Evolutionary conservation across 768 basidiomycete genomes (phyloP), one percentile per base, ranked within the genome.

Genomic region (Russula olivacea): DNA sequence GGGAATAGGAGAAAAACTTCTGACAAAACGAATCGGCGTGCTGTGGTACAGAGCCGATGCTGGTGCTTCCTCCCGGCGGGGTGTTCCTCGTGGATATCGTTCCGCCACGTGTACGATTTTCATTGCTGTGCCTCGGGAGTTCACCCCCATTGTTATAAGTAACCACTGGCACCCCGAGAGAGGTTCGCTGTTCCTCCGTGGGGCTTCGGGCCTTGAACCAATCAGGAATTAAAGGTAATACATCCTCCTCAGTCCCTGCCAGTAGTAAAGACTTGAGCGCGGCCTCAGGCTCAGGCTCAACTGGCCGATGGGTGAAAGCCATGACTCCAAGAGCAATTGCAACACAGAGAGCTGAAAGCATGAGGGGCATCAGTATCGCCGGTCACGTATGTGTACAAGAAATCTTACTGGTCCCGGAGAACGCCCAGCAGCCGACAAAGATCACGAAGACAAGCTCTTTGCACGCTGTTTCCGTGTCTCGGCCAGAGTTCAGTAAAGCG

Each of bases 351-450:
- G 64, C 65, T 66, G 28, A 14, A 25, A 23, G 15, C 19, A 21
- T 23, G n/a, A 36, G 4, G 17, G 23, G 38, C 23, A 1, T 63
- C n/a, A 64, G 57, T 7, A 28, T n/a, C 25, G 25, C 30, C n/a
- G 17, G 17, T n/a, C 17, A n/a, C 5, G 41, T 17, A 61, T 12
- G n/a, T 14, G n/a, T n/a, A 5, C 8, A 54, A 38, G 2, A 12
- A 12, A 15, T 19, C 58, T 59, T 52, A 66, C 65, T 23, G 14
- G 40, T 60, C 25, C 30, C 65, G n/a, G 58, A 52, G 48, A 65
- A 38, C 11, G 43, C 50, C 58, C 65, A 66, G 48, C 58, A 64
- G n/a, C 65, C 65, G 9, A 60, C 52, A 30, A 48, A 23, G 28
- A 65, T 65, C 2, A 32, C 41, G n/a, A 23, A 57, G 28, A 59